Percentiles rank a stretch among this genome's conserved stretches.
These are phyloP conservation scores for Sclerotiophoma versabilis DNA, from an alignment of 2,329 filamentous ascomycete genomes.

Conservation along the genomic window DNA sequence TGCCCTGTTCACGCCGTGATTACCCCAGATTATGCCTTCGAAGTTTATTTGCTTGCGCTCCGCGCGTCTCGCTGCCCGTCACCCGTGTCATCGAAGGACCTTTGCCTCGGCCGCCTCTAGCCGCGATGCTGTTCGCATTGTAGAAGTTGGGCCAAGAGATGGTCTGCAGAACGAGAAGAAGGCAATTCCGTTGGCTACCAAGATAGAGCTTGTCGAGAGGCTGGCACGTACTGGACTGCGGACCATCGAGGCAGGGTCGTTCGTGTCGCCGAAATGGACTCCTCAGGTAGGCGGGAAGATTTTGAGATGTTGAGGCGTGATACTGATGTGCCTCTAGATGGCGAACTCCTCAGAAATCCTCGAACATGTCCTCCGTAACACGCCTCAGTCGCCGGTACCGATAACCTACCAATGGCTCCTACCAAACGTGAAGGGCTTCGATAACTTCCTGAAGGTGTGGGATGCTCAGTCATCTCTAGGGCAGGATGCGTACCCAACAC, in stretches of 20 bases:
- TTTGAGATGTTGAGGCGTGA: conserved; percentile 47
- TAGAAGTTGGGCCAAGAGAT: conserved; percentile 85
- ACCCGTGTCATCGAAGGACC: conserved; percentile 37
- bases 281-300: conserved; percentile 66
- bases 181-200: conserved; percentile 72
- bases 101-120: conserved; percentile 45
- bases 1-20: conserved; percentile 3
- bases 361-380: conserved; percentile 67
- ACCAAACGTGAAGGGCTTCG: conserved; percentile 76
- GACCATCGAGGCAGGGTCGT: conserved; percentile 81
- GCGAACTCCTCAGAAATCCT: conserved; percentile 79
- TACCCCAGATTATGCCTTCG: conserved; percentile 35
- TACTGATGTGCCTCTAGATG: conserved; percentile 64
- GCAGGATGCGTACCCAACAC: conserved; percentile 59
- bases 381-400: conserved; percentile 60
- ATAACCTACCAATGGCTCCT: conserved; percentile 82
- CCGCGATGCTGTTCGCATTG: conserved; percentile 64
- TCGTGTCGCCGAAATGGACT: conserved; percentile 84
- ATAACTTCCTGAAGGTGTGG: conserved; percentile 65
- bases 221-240: conserved; percentile 72
- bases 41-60: conserved; percentile 42
- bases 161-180: conserved; percentile 87
- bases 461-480: conserved; percentile 48
- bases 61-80: conserved; percentile 46
- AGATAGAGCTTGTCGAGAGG: conserved; percentile 76